Evolutionary conservation across 306 rosid species (phyloP), one percentile per base, ranked within the genome.

Genomic region (Gleditsia sinensis): DNA sequence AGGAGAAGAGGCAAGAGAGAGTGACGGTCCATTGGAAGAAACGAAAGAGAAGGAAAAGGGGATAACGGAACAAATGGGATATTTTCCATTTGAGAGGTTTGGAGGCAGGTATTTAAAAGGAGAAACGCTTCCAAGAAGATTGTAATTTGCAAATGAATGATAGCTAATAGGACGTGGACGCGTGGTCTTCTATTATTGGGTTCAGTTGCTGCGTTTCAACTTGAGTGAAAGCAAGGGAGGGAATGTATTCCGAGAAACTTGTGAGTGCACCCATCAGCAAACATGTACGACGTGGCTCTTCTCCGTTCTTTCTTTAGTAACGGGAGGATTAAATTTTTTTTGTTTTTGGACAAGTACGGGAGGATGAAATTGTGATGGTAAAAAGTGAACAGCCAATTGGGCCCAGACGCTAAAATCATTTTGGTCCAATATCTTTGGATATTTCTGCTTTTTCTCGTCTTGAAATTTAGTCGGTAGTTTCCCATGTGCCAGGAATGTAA

Each of bases 11-110:
- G 48, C 7, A 42, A 39, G 58, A 34, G 27, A 1, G 54, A n/a
- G 5, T n/a, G 16, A 48, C 76, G 75, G 25, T 72, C 87, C 89
- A 87, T 84, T 20, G 76, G 1, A 14, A 36, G 58, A 54, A 63
- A 12, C 55, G 58, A 11, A 25, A 16, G 39, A 40, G 1, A 55
- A 71, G 6, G 16, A 7, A 5, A 39, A 28, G 24, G 0, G 10
- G 45, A 4, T 1, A 34, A 34, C 27, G 5, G 63, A 20, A 33
- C 13, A 21, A 19, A 53, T 42, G 62, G 3, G 69, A 60, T 34
- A 54, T 25, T 7, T 28, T 1, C 51, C 46, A 40, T 10, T 11
- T 40, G 46, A 7, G 49, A 0, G 7, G 0, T n/a, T n/a, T n/a
- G 51, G 51, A 16, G 2, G 24, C 0, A 49, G 55, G 7, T 19